phyloP scores from a whole-genome alignment of 805 yeast species.

The Wickerhamomyces rabaulensis region DNA sequence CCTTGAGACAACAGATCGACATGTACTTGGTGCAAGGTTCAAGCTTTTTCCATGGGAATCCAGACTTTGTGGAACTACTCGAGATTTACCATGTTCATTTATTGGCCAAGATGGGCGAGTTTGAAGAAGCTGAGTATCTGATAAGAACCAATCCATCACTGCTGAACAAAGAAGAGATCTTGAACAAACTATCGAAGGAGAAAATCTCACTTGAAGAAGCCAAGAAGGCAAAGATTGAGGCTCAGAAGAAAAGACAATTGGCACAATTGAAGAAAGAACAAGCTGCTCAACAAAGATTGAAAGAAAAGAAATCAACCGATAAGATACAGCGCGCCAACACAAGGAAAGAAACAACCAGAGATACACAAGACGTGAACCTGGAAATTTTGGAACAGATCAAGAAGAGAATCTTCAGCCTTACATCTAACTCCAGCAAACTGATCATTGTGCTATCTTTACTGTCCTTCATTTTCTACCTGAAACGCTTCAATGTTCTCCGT shows the following conservation, averaged over 20 bases:
- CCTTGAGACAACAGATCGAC: slow-evolving; percentile 18
- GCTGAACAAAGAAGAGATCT: slow-evolving; percentile 8
- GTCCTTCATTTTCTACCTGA: slow-evolving; percentile 2
- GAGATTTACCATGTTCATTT: slow-evolving; percentile 21
- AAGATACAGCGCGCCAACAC: background rate
- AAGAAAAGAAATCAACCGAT: background rate
- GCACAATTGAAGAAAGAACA: slow-evolving; percentile 3
- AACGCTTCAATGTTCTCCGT: slow-evolving; percentile 6
- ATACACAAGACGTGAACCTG: background rate
- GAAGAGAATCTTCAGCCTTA: slow-evolving; percentile 1
- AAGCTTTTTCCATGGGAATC: background rate
- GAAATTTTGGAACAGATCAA: slow-evolving; percentile 2
- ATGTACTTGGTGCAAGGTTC: slow-evolving; percentile 15
- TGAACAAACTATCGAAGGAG: slow-evolving; percentile 8
- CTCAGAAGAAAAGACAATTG: slow-evolving; percentile 8
- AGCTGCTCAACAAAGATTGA: slow-evolving; percentile 13
- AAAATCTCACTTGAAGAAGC: slow-evolving; percentile 9
- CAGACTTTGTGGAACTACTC: slow-evolving; percentile 14
- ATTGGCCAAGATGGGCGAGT: slow-evolving; percentile 14
- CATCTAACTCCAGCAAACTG: slow-evolving; percentile 2
- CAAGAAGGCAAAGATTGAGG: slow-evolving; percentile 8
- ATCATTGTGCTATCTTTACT: slow-evolving; percentile 8
- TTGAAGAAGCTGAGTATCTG: slow-evolving; percentile 19
- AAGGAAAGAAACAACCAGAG: slow-evolving; percentile 1
- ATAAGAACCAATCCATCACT: slow-evolving; percentile 17